Conservation (phyloP, 257 asterid species). For the Salvia rosmarinus region DNA sequence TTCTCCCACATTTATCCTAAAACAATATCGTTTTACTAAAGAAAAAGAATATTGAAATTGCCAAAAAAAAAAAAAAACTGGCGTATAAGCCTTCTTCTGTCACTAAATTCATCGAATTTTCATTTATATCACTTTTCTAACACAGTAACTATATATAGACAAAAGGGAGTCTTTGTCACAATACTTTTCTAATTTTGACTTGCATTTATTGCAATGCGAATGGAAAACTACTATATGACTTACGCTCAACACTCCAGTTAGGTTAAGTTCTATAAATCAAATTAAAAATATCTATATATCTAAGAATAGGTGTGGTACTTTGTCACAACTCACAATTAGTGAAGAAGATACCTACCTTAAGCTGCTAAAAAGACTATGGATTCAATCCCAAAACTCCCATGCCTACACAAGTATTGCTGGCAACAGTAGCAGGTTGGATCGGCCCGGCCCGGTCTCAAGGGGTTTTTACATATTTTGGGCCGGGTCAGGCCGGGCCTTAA, state of each 20-base stretch:
- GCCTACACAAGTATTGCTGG: too few relatives aligned
- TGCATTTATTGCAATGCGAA: slow-evolving; percentile 3
- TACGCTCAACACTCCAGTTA: not conserved
- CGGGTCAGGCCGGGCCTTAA: too few relatives aligned
- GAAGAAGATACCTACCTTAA: not conserved
- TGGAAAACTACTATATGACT: slow-evolving; percentile 17
- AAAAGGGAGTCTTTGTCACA: not conserved
- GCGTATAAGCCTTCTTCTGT: too few relatives aligned
- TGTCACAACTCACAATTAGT: not conserved
- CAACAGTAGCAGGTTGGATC: too few relatives aligned
- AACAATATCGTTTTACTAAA: too few relatives aligned
- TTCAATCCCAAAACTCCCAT: not conserved
- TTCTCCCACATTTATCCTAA: too few relatives aligned
- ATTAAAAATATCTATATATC: slow-evolving; percentile 15
- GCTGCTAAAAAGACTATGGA: slow-evolving; percentile 16
- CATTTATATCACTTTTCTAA: too few relatives aligned
- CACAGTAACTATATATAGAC: not conserved
- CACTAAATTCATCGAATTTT: too few relatives aligned
- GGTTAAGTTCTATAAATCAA: slow-evolving; percentile 18
- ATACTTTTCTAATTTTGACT: not conserved
- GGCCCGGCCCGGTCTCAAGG: too few relatives aligned
- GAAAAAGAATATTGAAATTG: too few relatives aligned
- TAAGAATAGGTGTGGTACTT: not conserved
- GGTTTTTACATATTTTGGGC: too few relatives aligned
- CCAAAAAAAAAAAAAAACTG: too few relatives aligned